Evolutionary conservation across 257 asterid genomes (phyloP).

Genomic region (Echites panduratus): DNA sequence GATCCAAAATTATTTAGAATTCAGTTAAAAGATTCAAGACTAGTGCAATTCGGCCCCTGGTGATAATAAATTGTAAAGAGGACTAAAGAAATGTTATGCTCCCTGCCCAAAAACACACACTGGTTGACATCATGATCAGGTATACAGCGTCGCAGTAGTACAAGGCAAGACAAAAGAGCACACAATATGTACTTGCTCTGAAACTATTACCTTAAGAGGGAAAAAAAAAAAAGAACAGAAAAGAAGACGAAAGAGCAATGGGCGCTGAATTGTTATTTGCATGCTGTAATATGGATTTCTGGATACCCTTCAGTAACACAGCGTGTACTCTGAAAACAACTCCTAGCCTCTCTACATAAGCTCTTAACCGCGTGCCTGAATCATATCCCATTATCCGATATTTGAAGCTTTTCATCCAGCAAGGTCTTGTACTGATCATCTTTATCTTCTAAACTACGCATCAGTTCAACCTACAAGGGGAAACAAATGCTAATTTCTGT

Average conservation of each 20-base stretch:
- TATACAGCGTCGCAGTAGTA: background rate
- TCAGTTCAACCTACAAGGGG: constrained; percentile 52
- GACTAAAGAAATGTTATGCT: too few species aligned
- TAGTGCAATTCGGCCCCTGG: too few species aligned
- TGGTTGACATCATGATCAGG: background rate
- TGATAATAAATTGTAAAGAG: too few species aligned
- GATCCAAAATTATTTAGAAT: too few species aligned
- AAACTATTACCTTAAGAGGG: too few species aligned
- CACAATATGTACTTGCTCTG: background rate
- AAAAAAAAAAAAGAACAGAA: too few species aligned
- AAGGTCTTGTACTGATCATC: constrained; percentile 62
- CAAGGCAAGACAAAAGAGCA: background rate
- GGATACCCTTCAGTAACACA: background rate
- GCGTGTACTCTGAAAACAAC: background rate
- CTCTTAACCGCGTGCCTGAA: constrained; percentile 28
- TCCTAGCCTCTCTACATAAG: constrained; percentile 13
- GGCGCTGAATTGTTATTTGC: background rate
- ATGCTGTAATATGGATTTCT: background rate
- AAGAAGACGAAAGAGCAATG: too few species aligned
- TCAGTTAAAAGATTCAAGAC: background rate
- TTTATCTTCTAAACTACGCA: constrained; percentile 57
- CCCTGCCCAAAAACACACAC: too few species aligned
- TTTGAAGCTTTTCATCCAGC: constrained; percentile 65
- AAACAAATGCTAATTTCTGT: background rate
- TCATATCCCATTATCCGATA: constrained; percentile 36